Conservation (phyloP, 2,329 filamentous ascomycete species). For the Fusarium coffeatum region DNA sequence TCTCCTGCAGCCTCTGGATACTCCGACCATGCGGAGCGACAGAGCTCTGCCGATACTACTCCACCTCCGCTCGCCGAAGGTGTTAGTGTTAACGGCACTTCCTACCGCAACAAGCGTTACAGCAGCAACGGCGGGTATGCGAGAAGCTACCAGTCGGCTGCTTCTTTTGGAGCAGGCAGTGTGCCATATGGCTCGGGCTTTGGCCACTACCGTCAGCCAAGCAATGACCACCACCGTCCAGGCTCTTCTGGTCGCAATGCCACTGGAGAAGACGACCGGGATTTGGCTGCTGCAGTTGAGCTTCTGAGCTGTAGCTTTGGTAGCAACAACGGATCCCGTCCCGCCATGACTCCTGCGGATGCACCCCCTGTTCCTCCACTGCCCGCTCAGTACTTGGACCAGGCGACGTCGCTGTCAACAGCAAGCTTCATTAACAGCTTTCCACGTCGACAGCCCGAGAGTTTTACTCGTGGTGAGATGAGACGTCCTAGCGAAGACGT, state of each 20-base stretch:
- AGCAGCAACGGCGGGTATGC: conserved; percentile 71
- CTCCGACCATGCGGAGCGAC: conserved; percentile 79
- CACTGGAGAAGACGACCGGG: conserved; percentile 84
- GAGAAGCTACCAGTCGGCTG: conserved; percentile 83
- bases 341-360: conserved; percentile 73
- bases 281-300: conserved; percentile 90
- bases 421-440: conserved; percentile 73
- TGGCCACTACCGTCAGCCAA: conserved; percentile 76
- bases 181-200: conserved; percentile 59
- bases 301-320: conserved; percentile 91
- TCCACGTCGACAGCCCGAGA: conserved; percentile 70
- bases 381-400: conserved; percentile 80
- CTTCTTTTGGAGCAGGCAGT: conserved; percentile 61
- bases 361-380: conserved; percentile 89
- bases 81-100: conserved; percentile 63
- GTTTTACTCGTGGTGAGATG: conserved; percentile 70
- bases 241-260: conserved; percentile 81
- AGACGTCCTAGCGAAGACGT: conserved; percentile 67
- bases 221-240: conserved; percentile 78
- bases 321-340: conserved; percentile 75
- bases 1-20: conserved; percentile 85
- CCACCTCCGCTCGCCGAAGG: conserved; percentile 83
- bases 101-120: conserved; percentile 68
- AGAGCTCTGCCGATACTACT: conserved; percentile 91
- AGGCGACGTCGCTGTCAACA: conserved; percentile 66